Percentiles rank a stretch among this genome's conserved stretches.
phyloP scores from a whole-genome alignment of 371 early-diverging fungal species.

The Parasitella parasitica region DNA sequence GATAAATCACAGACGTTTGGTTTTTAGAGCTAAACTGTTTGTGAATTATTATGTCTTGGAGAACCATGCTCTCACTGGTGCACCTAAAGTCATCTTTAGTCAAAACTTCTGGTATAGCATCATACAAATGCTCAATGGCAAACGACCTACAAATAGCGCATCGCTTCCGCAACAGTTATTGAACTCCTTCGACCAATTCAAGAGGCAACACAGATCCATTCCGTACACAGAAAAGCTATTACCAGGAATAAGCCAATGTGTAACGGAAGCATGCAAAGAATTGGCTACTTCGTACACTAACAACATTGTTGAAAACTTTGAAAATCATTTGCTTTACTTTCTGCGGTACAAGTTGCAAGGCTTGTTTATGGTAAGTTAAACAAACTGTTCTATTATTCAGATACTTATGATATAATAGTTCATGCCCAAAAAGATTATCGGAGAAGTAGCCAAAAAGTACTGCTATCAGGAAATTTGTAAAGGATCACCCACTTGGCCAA shows the following conservation, averaged over 20 bases:
- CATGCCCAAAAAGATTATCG: background rate
- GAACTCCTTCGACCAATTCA: no score
- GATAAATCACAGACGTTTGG: no score
- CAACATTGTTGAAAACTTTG: slow-evolving; percentile 5
- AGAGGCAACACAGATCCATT: background rate
- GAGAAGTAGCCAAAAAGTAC: background rate
- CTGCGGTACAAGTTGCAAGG: background rate
- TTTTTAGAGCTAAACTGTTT: no score
- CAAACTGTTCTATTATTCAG: background rate
- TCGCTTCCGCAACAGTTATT: background rate
- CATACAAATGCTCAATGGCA: background rate
- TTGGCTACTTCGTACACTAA: background rate
- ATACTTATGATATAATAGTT: no score
- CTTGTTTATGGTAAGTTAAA: background rate
- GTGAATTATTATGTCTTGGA: no score
- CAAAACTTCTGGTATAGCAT: slow-evolving; percentile 3
- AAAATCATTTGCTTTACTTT: background rate
- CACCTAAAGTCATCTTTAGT: background rate
- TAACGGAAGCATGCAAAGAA: slow-evolving; percentile 4
- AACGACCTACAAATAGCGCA: background rate
- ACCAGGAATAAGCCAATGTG: background rate
- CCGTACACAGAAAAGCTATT: background rate
- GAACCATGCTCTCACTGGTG: no score
- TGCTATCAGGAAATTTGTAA: background rate
- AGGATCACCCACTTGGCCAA: background rate